Evolutionary conservation across 2,329 filamentous ascomycete species (phyloP).

Genomic region (Cylindrodendrum hubeiense): DNA sequence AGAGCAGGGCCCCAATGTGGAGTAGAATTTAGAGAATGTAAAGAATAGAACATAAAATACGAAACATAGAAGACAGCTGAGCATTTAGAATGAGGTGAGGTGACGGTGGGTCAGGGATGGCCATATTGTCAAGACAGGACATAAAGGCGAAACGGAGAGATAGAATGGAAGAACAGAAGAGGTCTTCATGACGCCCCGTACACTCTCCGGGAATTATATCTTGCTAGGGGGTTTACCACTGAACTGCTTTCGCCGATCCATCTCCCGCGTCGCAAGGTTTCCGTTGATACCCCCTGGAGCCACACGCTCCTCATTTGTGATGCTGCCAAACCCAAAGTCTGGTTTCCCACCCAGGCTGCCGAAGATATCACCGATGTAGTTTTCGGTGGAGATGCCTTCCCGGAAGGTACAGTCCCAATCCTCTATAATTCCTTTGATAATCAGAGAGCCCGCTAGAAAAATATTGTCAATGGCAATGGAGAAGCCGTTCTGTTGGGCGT

Average conservation of each 20-base stretch:
- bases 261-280: slow-evolving; percentile 44
- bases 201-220: slow-evolving; percentile 17
- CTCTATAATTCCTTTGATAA: slow-evolving; percentile 72
- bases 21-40: no score
- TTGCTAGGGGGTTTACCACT: slow-evolving; percentile 40
- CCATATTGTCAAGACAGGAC: no score
- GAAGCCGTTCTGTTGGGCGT: slow-evolving; percentile 73
- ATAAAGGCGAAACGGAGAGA: no score
- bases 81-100: no score
- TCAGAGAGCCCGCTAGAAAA: slow-evolving; percentile 73
- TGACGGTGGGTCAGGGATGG: no score
- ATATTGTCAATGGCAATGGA: slow-evolving; percentile 74
- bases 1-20: no score
- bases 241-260: slow-evolving; percentile 43
- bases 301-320: slow-evolving; percentile 53
- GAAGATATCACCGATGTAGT: slow-evolving; percentile 80
- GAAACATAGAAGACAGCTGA: no score
- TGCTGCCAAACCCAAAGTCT: slow-evolving; percentile 71
- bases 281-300: slow-evolving; percentile 32
- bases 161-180: neutral
- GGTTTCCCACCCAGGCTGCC: slow-evolving; percentile 74
- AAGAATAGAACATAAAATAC: no score
- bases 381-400: slow-evolving; percentile 67
- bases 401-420: slow-evolving; percentile 72
- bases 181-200: neutral